phyloP scores from a whole-genome alignment of 371 early-diverging fungal species.

The Chytridium lagenaria region DNA sequence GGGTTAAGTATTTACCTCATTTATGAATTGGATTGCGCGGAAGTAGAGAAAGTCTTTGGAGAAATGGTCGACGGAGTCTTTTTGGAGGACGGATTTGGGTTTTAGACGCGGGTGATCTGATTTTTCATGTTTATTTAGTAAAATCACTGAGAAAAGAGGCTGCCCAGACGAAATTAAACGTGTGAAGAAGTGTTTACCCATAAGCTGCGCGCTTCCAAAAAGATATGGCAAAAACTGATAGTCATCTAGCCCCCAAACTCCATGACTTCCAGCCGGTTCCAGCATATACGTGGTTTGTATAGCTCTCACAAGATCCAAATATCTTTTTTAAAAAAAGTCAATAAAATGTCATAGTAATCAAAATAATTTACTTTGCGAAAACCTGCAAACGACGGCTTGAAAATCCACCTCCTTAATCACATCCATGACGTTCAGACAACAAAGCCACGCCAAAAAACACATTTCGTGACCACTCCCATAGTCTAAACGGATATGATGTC shows the following conservation, averaged over 20 bases:
- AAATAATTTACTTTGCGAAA: constrained; percentile 63
- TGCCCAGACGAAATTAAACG: background rate
- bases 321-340: constrained; percentile 56
- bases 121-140: too few relatives aligned
- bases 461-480: constrained; percentile 99
- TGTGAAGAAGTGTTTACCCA: constrained; percentile 54
- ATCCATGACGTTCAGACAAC: constrained; percentile 50
- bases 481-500: constrained; percentile 95
- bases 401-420: constrained; percentile 39
- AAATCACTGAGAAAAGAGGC: background rate
- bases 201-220: constrained; percentile 91
- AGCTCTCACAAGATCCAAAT: constrained; percentile 86
- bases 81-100: constrained; percentile 87
- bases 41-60: constrained; percentile 90
- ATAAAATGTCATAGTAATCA: too few relatives aligned
- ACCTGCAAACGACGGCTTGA: constrained; percentile 75
- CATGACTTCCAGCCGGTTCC: constrained; percentile 99
- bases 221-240: constrained; percentile 98
- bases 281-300: constrained; percentile 94
- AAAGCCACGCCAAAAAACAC: constrained; percentile 92
- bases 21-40: constrained; percentile 88
- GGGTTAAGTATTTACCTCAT: constrained; percentile 56
- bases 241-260: constrained; percentile 99
- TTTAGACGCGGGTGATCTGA: constrained; percentile 64
- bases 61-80: constrained; percentile 83